Percentiles rank a stretch among this genome's conserved stretches.
phyloP scores from a whole-genome alignment of 2,329 filamentous ascomycete species.

The Leptodontidium sp. region DNA sequence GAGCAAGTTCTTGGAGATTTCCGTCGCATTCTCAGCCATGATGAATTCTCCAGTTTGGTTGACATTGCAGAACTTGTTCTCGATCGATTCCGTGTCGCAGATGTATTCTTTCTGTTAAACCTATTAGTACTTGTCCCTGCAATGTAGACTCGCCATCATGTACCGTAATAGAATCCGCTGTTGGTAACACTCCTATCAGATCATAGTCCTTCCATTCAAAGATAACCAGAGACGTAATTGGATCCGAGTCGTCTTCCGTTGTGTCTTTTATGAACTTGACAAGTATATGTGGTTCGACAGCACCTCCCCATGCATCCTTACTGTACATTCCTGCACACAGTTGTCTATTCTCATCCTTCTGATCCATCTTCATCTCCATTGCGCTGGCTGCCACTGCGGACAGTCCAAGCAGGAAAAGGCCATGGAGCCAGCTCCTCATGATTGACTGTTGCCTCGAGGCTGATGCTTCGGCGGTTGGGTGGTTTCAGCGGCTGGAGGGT shows the following conservation, averaged over 20 bases:
- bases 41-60: conserved; percentile 88
- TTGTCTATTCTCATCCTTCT: conserved; percentile 79
- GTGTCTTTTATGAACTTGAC: conserved; percentile 76
- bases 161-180: conserved; percentile 63
- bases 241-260: conserved; percentile 69
- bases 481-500: neutral
- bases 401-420: conserved; percentile 60
- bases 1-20: conserved; percentile 75
- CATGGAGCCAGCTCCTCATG: conserved; percentile 64
- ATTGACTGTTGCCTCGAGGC: conserved; percentile 46
- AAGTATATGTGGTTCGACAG: conserved; percentile 87
- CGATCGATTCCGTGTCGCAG: conserved; percentile 77
- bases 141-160: conserved; percentile 32
- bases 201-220: conserved; percentile 93
- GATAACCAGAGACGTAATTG: conserved; percentile 83
- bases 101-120: conserved; percentile 67
- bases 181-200: conserved; percentile 75
- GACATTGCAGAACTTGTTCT: conserved; percentile 74
- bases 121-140: conserved; percentile 46
- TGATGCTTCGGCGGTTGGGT: conserved; percentile 18
- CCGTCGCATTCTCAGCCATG: conserved; percentile 76
- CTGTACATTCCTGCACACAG: conserved; percentile 94
- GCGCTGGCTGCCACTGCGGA: conserved; percentile 62
- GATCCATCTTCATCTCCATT: conserved; percentile 69
- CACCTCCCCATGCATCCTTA: conserved; percentile 85